These are phyloP conservation scores for Lophiotrema nucula DNA, from an alignment of 495 filamentous ascomycete species.

Conservation along the genomic window DNA sequence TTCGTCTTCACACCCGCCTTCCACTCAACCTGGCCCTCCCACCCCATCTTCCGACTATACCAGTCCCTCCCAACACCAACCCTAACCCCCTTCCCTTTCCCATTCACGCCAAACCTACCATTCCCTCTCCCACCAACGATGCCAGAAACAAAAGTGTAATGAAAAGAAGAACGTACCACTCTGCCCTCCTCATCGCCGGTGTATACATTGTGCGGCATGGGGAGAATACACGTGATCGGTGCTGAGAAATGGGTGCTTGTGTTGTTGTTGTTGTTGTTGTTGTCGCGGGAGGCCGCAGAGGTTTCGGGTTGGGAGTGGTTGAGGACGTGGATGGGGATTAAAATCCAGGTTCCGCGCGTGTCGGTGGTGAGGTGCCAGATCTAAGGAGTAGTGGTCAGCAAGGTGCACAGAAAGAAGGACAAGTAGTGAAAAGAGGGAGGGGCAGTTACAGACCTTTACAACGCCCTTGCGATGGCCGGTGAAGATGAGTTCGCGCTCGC, in stretches of 20 bases:
- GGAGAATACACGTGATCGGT: conserved; percentile 84
- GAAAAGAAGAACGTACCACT: conserved; percentile 28
- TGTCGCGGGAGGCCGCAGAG: conserved; percentile 70
- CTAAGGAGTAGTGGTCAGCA: conserved; percentile 21
- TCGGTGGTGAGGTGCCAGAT: conserved; percentile 58
- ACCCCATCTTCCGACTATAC: too few relatives aligned
- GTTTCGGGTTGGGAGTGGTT: too few relatives aligned
- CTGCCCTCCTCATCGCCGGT: conserved; percentile 56
- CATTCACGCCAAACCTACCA: conserved; percentile 9
- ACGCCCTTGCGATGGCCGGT: conserved; percentile 83
- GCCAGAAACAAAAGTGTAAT: conserved; percentile 18
- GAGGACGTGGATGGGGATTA: conserved; percentile 69
- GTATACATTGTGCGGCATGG: conserved; percentile 80
- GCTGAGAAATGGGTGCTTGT: too few relatives aligned
- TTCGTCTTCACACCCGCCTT: conserved; percentile 7
- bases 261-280: conserved; percentile 71
- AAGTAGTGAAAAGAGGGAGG: neutral
- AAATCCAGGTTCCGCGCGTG: conserved; percentile 53
- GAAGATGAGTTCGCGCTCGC: conserved; percentile 80
- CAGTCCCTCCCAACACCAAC: too few relatives aligned
- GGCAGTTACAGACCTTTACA: conserved; percentile 59
- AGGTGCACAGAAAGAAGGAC: conserved; percentile 48
- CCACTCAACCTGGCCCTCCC: conserved; percentile 14
- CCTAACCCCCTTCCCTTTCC: too few relatives aligned
- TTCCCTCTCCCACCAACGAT: neutral